Evolutionary conservation across 2,329 filamentous ascomycete genomes (phyloP).

Genomic region (Colletotrichum sp.): DNA sequence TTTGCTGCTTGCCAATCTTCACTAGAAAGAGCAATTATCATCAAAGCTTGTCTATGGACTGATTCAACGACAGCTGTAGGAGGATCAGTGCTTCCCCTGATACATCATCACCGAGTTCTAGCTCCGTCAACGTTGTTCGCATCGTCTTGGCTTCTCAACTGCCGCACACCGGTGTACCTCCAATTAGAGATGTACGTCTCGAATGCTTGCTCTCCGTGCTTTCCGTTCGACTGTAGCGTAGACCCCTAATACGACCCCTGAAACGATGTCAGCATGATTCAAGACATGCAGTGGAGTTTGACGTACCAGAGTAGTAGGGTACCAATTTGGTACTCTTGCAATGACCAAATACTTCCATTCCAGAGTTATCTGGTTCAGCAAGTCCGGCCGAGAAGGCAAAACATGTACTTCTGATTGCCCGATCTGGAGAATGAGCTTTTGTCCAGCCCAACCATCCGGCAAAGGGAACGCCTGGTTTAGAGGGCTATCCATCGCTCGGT

Average conservation of each 20-base stretch:
- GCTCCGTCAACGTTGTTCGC: neutral
- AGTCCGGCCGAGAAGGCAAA: slow-evolving; percentile 13
- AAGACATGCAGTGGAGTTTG: fast-evolving
- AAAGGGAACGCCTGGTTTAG: too few species aligned
- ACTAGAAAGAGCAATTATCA: neutral
- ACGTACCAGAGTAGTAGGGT: slow-evolving; percentile 22
- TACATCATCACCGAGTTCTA: neutral
- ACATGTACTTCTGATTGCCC: slow-evolving; percentile 16
- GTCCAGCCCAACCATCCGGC: neutral
- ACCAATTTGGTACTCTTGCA: slow-evolving; percentile 18
- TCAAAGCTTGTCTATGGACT: neutral
- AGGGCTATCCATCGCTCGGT: neutral
- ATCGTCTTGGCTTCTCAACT: slow-evolving; percentile 5
- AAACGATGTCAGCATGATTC: neutral
- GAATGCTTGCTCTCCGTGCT: slow-evolving; percentile 21
- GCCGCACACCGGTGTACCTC: neutral
- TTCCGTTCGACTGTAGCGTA: slow-evolving; percentile 17
- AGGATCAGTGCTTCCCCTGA: neutral
- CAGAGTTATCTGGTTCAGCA: neutral
- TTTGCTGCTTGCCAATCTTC: too few species aligned
- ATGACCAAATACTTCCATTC: slow-evolving; percentile 11
- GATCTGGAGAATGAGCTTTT: slow-evolving; percentile 7
- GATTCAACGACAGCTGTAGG: neutral
- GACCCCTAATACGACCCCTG: slow-evolving; percentile 6
- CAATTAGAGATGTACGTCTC: slow-evolving; percentile 18